phyloP scores from a whole-genome alignment of 495 filamentous ascomycete genomes.

The Penicillium dipodomyicola region DNA sequence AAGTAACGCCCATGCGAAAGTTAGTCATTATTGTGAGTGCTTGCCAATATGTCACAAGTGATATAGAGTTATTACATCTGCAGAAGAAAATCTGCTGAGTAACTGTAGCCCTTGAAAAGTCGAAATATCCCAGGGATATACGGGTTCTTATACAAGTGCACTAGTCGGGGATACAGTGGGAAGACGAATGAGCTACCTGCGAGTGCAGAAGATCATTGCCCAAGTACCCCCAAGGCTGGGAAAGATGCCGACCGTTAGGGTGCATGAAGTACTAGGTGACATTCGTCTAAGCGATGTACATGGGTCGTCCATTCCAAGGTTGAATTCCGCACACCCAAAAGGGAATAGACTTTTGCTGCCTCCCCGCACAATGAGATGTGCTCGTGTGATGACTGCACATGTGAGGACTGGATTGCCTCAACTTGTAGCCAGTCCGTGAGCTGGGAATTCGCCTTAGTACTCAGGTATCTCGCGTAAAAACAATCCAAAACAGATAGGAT shows the following conservation, averaged over 20 bases:
- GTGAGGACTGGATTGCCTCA: background rate
- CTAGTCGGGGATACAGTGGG: background rate
- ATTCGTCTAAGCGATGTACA: conserved; percentile 15
- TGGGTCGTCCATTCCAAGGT: conserved; percentile 7
- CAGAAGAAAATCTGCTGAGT: background rate
- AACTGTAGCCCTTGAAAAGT: background rate
- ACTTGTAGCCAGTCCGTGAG: background rate
- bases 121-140: background rate
- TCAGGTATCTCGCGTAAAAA: conserved; percentile 2
- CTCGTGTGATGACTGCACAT: conserved; percentile 5
- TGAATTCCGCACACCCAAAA: conserved; percentile 15
- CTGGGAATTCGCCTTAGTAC: background rate
- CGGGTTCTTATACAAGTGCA: conserved; percentile 3
- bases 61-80: conserved; percentile 10
- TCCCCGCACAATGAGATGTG: conserved; percentile 17
- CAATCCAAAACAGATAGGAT: conserved; percentile 3
- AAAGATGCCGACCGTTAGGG: conserved; percentile 2
- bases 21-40: conserved; percentile 29
- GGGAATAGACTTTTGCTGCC: conserved; percentile 14
- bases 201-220: conserved; percentile 1
- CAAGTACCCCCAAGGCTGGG: background rate
- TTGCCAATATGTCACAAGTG: background rate
- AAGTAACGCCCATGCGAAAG: conserved; percentile 23
- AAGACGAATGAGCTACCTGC: background rate
- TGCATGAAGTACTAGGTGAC: conserved; percentile 16